phyloP scores from a whole-genome alignment of 345 rosid species.

The Sisymbrium altissimum region DNA sequence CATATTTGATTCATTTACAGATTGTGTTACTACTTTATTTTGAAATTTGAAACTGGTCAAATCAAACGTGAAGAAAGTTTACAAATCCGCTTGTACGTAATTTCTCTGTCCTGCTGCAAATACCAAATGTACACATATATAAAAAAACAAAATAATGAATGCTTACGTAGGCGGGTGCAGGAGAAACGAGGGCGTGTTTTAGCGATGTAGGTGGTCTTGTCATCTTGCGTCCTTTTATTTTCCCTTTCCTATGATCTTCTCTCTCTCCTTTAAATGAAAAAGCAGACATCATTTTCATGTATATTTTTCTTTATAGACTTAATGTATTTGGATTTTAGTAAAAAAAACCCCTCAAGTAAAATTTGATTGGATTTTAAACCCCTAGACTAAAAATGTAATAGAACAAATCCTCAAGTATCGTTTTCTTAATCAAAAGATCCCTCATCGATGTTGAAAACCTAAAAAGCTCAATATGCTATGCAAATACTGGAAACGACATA shows the following conservation, averaged over 20 bases:
- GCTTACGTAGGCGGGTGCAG: neutral
- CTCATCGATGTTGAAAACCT: no score
- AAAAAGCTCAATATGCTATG: no score
- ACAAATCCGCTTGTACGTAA: neutral
- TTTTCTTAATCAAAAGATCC: no score
- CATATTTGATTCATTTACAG: neutral
- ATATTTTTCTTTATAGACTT: no score
- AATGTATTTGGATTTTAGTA: no score
- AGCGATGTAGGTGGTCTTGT: neutral
- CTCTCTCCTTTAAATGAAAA: neutral
- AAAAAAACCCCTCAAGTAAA: no score
- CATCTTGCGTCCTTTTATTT: neutral
- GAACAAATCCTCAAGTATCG: no score
- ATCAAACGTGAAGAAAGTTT: neutral
- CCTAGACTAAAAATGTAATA: no score
- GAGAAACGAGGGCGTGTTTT: neutral
- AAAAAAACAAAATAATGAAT: neutral
- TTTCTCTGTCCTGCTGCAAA: neutral
- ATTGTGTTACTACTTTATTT: neutral
- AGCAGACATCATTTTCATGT: no score
- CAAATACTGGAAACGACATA: no score
- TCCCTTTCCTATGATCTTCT: neutral
- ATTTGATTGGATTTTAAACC: no score
- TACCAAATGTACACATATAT: neutral
- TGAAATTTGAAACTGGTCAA: neutral